phyloP scores from a whole-genome alignment of 1,284 basidiomycete species.

The Fomitiporia mediterranea region DNA sequence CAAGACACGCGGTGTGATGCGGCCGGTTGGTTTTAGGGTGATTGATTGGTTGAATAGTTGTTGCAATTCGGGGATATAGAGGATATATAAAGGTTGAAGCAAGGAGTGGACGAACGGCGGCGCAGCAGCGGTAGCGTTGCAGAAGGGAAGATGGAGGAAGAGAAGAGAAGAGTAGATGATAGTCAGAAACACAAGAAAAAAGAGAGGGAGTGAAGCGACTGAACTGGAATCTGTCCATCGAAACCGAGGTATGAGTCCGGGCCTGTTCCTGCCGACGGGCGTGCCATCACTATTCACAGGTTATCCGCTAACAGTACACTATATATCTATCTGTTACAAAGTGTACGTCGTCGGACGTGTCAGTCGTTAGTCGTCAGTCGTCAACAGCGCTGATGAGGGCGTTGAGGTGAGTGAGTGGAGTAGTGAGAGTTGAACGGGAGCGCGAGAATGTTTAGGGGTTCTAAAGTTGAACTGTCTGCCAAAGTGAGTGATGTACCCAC shows the following conservation, averaged over 20 bases:
- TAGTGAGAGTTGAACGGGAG: neutral
- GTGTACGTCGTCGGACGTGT: neutral
- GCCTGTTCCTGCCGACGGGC: neutral
- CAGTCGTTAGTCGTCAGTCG: neutral
- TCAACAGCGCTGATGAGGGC: neutral
- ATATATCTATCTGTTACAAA: neutral
- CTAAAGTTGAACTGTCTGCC: no score
- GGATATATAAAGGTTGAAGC: neutral
- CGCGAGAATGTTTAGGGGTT: no score
- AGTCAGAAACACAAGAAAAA: neutral
- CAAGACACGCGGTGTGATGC: neutral
- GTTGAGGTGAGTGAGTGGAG: neutral
- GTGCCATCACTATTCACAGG: neutral
- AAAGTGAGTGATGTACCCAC: no score
- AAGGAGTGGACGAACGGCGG: neutral
- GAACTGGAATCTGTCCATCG: constrained; percentile 23
- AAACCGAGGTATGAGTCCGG: constrained; percentile 12
- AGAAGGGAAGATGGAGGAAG: neutral
- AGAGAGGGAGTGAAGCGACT: neutral
- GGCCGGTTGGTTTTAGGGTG: no score
- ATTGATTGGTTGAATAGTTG: no score
- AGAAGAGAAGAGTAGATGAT: neutral
- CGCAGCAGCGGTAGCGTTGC: constrained; percentile 3
- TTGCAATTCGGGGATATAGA: neutral
- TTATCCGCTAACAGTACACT: neutral